These are phyloP conservation scores for Curvularia sp. DNA, from an alignment of 2,329 filamentous ascomycete genomes.

Conservation along the genomic window DNA sequence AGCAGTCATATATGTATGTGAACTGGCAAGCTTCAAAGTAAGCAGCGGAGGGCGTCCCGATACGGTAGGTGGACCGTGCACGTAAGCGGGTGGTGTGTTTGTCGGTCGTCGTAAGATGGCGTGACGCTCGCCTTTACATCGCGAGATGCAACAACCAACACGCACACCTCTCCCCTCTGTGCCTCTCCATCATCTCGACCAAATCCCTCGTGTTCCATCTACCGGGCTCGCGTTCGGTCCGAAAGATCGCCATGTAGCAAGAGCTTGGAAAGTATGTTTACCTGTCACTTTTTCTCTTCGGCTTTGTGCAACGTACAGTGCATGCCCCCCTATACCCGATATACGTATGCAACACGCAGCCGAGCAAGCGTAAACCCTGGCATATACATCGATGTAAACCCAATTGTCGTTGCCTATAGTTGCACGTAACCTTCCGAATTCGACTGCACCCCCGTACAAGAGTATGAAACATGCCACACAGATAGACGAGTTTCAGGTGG, in stretches of 20 bases:
- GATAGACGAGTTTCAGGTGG: too few relatives aligned
- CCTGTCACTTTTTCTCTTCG: neutral
- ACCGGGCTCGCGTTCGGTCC: neutral
- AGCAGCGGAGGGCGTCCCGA: neutral
- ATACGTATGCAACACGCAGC: too few relatives aligned
- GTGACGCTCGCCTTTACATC: constrained; percentile 23
- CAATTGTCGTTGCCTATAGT: too few relatives aligned
- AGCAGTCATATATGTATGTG: neutral
- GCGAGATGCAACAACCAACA: neutral
- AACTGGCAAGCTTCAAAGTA: neutral
- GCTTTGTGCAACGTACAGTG: too few relatives aligned
- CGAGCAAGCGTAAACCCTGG: too few relatives aligned
- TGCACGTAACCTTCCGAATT: too few relatives aligned
- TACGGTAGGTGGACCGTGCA: neutral
- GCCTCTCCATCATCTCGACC: neutral
- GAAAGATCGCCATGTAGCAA: too few relatives aligned
- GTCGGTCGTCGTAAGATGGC: constrained; percentile 32
- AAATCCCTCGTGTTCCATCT: neutral
- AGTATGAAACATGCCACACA: too few relatives aligned
- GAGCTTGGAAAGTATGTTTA: neutral
- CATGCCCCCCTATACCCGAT: too few relatives aligned
- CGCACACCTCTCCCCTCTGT: neutral
- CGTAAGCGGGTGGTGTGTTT: constrained; percentile 6
- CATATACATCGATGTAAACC: too few relatives aligned
- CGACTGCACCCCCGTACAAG: too few relatives aligned